Evolutionary conservation across 2,329 filamentous ascomycete genomes (phyloP).

Genomic region (Bertia moriformis): DNA sequence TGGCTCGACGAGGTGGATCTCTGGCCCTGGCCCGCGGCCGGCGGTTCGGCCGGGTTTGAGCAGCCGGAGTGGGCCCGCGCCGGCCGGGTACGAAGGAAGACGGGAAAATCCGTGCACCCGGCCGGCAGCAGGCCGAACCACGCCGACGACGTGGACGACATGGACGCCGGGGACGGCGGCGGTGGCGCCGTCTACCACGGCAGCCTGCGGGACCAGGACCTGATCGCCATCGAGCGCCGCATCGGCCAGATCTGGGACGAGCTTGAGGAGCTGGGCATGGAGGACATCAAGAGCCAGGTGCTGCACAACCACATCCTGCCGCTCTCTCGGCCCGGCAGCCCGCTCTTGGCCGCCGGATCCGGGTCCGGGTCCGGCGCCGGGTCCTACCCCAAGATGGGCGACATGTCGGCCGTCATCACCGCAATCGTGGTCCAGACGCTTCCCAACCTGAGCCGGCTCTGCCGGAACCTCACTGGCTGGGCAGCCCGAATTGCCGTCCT

Average conservation of each 20-base stretch:
- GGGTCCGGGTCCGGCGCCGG: slow-evolving; percentile 27
- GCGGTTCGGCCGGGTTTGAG: too few species aligned
- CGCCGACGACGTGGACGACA: slow-evolving; percentile 13
- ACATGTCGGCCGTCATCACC: slow-evolving; percentile 79
- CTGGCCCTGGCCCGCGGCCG: too few species aligned
- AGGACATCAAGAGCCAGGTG: slow-evolving; percentile 81
- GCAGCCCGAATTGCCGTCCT: slow-evolving; percentile 61
- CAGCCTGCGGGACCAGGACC: slow-evolving; percentile 49
- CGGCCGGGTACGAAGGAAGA: slow-evolving; percentile 2
- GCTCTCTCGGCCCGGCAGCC: slow-evolving; percentile 33
- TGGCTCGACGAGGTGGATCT: too few species aligned
- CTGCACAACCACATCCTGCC: slow-evolving; percentile 64
- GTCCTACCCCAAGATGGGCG: slow-evolving; percentile 62
- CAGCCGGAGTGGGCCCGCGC: too few species aligned
- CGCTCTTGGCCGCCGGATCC: too few species aligned
- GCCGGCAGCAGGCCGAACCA: slow-evolving; percentile 5
- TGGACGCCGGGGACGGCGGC: slow-evolving; percentile 12
- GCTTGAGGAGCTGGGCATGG: slow-evolving; percentile 57
- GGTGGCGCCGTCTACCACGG: slow-evolving; percentile 63
- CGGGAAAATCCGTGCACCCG: slow-evolving; percentile 2
- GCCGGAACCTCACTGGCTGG: slow-evolving; percentile 65
- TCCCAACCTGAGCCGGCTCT: slow-evolving; percentile 64
- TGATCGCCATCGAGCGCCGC: slow-evolving; percentile 56
- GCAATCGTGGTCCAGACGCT: slow-evolving; percentile 81
- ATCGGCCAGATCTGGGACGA: slow-evolving; percentile 60